phyloP scores from a whole-genome alignment of 495 filamentous ascomycete genomes.

The Chaetomidium leptoderma region DNA sequence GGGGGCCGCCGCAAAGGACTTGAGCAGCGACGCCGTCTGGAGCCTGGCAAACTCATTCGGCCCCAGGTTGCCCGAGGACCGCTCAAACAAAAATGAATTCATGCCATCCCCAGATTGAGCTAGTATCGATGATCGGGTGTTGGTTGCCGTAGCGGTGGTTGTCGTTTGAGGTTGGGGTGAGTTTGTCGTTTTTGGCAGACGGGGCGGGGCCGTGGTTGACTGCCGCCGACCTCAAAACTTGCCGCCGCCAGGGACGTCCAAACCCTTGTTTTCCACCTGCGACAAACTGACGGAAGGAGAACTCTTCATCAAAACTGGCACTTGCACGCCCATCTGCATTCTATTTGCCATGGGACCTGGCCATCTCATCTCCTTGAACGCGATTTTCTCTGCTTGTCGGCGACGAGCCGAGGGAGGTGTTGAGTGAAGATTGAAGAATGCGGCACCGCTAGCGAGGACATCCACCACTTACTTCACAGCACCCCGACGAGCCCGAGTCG shows the following conservation, averaged over 20 bases:
- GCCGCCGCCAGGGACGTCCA: no score
- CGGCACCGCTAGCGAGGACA: neutral
- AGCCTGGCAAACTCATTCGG: constrained; percentile 59
- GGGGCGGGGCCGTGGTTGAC: no score
- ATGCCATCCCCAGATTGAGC: constrained; percentile 51
- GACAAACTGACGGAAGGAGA: neutral
- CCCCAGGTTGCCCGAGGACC: constrained; percentile 59
- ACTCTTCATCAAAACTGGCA: neutral
- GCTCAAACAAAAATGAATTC: constrained; percentile 67
- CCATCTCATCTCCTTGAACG: neutral
- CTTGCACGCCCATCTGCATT: no score
- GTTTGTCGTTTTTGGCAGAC: no score
- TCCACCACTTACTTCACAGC: no score
- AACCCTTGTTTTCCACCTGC: no score
- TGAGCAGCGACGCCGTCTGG: constrained; percentile 54
- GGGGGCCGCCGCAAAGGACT: constrained; percentile 55
- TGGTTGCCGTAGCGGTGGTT: neutral
- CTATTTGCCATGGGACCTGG: neutral
- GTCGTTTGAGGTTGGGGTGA: no score
- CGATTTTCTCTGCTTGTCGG: neutral
- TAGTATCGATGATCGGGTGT: neutral
- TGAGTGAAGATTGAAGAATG: no score
- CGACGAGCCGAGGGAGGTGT: neutral
- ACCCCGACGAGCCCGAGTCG: no score
- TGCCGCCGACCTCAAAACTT: no score